phyloP scores from a whole-genome alignment of 371 early-diverging fungal species.

The Mucor piriformis region DNA sequence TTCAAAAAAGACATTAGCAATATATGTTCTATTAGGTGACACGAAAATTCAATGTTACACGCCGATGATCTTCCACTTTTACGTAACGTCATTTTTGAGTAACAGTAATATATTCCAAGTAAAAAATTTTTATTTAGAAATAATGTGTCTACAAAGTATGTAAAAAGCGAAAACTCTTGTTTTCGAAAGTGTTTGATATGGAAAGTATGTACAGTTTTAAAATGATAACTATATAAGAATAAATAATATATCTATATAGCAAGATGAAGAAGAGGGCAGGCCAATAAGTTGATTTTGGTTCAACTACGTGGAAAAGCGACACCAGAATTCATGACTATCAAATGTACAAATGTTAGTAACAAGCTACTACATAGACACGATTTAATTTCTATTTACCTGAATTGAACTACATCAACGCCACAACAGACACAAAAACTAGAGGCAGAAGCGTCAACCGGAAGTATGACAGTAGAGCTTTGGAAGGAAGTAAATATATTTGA shows the following conservation, averaged over 20 bases:
- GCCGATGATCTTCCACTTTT: neutral
- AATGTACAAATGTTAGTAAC: neutral
- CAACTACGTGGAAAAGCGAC: conserved; percentile 1
- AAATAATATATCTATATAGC: too few relatives aligned
- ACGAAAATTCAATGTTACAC: neutral
- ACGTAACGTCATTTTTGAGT: neutral
- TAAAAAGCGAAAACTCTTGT: too few relatives aligned
- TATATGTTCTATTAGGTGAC: too few relatives aligned
- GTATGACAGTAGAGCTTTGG: neutral
- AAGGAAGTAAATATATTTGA: neutral
- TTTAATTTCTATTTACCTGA: conserved; percentile 16
- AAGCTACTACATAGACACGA: neutral
- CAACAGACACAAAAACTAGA: conserved; percentile 23
- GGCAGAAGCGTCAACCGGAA: neutral
- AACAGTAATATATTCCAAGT: neutral
- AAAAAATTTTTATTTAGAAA: neutral
- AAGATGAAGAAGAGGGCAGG: too few relatives aligned
- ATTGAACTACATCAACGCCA: conserved; percentile 28
- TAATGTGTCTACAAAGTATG: too few relatives aligned
- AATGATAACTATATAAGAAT: too few relatives aligned
- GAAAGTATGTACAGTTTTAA: neutral
- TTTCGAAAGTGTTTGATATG: neutral
- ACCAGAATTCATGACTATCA: conserved; percentile 34
- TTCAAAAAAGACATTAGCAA: too few relatives aligned
- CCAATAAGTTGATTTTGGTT: too few relatives aligned